Conservation (phyloP, 352 stramenopile species). For the Phytophthora chlamydospora region DNA sequence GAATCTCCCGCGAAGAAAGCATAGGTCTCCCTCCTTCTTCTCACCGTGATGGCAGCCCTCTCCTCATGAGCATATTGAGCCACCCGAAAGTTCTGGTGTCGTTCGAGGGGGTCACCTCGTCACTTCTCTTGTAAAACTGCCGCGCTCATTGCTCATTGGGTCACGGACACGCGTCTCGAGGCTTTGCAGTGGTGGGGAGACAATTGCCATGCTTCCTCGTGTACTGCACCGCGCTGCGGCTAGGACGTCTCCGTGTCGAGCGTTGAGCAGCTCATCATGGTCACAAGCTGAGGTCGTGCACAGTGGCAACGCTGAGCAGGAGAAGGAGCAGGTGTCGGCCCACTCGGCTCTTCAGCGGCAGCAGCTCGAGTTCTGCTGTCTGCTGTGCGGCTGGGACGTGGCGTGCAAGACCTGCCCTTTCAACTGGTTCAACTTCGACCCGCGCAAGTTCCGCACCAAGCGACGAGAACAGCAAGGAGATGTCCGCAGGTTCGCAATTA, state of each 20-base stretch:
- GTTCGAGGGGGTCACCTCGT: too few relatives aligned
- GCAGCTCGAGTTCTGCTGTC: conserved; percentile 75
- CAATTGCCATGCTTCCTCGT: conserved; percentile 16
- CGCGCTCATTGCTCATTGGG: conserved; percentile 6
- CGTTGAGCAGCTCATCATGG: conserved; percentile 1
- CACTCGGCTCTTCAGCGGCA: conserved; percentile 47
- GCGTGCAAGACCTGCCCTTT: conserved; percentile 69
- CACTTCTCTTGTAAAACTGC: too few relatives aligned
- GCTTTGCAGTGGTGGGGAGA: not conserved
- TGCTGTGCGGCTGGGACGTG: conserved; percentile 68
- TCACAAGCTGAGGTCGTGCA: conserved; percentile 1
- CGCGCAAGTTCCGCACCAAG: conserved; percentile 40
- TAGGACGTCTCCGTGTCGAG: not conserved
- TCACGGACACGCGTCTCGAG: not conserved
- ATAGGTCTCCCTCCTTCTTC: too few relatives aligned
- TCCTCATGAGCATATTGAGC: too few relatives aligned
- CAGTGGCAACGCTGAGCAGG: not conserved
- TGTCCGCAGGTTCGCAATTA: conserved; percentile 7
- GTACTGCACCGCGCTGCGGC: not conserved
- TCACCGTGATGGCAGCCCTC: too few relatives aligned
- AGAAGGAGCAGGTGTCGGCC: conserved; percentile 20
- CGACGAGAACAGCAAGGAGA: conserved; percentile 7
- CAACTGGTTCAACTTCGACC: conserved; percentile 71
- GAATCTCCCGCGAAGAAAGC: too few relatives aligned
- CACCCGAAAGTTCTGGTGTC: too few relatives aligned